These are phyloP conservation scores for Avena insularis DNA, from an alignment of 176 grass and related monocot genomes.

Conservation along the genomic window DNA sequence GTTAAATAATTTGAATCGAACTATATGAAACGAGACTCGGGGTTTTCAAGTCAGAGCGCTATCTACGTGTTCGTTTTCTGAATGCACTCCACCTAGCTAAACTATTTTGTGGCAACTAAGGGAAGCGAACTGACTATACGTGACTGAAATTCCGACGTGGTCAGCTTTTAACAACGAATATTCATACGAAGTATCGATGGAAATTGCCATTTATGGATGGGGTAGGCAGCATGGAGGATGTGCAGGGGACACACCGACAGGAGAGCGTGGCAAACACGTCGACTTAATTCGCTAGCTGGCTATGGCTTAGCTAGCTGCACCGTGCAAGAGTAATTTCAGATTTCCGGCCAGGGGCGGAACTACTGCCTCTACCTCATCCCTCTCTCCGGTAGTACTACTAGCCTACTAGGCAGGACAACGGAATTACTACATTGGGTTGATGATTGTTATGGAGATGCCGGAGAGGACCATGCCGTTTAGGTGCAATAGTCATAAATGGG, in stretches of 20 bases:
- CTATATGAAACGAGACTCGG: neutral
- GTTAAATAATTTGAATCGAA: no score
- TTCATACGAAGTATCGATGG: neutral
- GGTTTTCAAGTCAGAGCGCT: neutral
- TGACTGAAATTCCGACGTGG: neutral
- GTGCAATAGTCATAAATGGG: neutral
- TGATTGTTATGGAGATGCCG: conserved; percentile 17
- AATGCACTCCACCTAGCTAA: neutral
- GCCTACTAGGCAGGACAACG: neutral
- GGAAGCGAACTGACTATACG: neutral
- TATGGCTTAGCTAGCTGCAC: neutral
- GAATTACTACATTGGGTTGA: neutral
- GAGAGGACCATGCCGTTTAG: neutral
- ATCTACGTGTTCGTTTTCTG: neutral
- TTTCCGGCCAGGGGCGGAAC: neutral
- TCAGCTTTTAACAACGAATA: neutral
- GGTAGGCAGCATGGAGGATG: neutral
- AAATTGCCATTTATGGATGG: neutral
- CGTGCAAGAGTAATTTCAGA: neutral
- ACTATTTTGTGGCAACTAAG: neutral
- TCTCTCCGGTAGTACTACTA: neutral
- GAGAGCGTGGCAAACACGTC: neutral
- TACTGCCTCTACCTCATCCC: neutral
- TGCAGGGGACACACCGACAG: neutral
- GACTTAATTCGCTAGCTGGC: conserved; percentile 7